Base-by-base conservation (phyloP, 1,284 basidiomycete species). In the Takashimella koratensis region DNA sequence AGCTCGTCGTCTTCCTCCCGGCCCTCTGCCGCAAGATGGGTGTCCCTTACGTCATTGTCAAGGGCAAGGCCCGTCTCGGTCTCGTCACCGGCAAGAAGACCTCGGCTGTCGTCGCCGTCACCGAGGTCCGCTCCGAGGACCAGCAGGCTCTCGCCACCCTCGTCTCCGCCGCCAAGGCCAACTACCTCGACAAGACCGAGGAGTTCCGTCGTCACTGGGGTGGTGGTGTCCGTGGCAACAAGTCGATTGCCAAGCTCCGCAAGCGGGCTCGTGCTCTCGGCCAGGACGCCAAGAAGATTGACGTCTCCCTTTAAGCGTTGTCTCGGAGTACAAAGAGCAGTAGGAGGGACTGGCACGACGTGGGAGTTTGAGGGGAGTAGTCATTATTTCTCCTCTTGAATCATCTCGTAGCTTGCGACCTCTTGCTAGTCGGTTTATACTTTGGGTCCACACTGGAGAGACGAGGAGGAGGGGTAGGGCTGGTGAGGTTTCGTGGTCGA, bases 1-100 rank as follows among this genome's bases (percentile, higher is more conserved):
- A 98, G 71, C 88, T 98, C 69, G 92, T 95, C 65, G 84, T 98
- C 79, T 98, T 93, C 88, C 83, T 98, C 57, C 95, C 95, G 59
- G 93, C 95, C 56, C 86, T 98, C 62, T 98, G 95, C 83, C 86
- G 93, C 78, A 97, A 97, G 86, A 96, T 97, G 93, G 94, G 93
- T 76, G 86, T 97, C 47, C 73, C 73, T 92, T 98, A 98, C 80
- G 91, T 95, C 64, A 97, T 98, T 68, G 92, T 97, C 71, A 96
- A 97, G 84, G 70, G 87, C 80, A 98, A 97, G 82, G 89, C 94
- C 54, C 90, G 95, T 76, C 88, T 98, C 67, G 95, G 95, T 67
- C 53, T 71, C 20, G 57, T 68, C 57, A 65, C 64, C 51, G 56
- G 65, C 85, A 96, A 97, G 86, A 98, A 98, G 86, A 97, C 93